Conservation (phyloP, 495 filamentous ascomycete genomes). For the Haplographium delicatum region DNA sequence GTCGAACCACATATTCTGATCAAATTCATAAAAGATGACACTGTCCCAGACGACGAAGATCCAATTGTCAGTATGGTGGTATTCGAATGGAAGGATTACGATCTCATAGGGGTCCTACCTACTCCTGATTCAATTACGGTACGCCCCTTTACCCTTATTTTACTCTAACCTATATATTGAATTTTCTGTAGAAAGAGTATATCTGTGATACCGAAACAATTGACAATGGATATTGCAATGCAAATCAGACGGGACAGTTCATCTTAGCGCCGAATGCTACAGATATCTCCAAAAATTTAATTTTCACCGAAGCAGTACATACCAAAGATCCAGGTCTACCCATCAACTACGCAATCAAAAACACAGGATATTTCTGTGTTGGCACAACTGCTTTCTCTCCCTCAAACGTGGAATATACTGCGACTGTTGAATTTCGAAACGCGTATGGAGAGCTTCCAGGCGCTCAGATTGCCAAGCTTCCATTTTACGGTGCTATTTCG, state of each 20-base stretch:
- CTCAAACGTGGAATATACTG: slow-evolving; percentile 59
- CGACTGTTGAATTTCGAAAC: slow-evolving; percentile 86
- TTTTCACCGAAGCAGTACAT: slow-evolving; percentile 75
- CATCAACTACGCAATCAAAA: slow-evolving; percentile 74
- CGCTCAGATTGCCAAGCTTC: slow-evolving; percentile 92
- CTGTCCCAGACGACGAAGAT: slow-evolving; percentile 53
- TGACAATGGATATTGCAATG: slow-evolving; percentile 61
- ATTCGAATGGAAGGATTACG: slow-evolving; percentile 88
- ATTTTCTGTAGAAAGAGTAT: slow-evolving; percentile 49
- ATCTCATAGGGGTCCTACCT: slow-evolving; percentile 59
- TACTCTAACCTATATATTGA: slow-evolving; percentile 8
- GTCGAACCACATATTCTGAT: slow-evolving; percentile 84
- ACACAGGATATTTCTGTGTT: slow-evolving; percentile 96
- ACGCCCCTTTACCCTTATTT: background rate
- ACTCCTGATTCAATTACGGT: slow-evolving; percentile 31
- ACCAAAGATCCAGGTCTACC: slow-evolving; percentile 62
- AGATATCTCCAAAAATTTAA: slow-evolving; percentile 58
- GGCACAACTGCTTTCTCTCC: slow-evolving; percentile 62
- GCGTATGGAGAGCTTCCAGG: slow-evolving; percentile 94
- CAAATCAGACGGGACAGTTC: slow-evolving; percentile 75
- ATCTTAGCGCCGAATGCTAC: slow-evolving; percentile 71
- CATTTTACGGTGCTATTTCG: slow-evolving; percentile 93
- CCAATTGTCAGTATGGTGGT: slow-evolving; percentile 80
- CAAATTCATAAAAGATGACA: slow-evolving; percentile 65
- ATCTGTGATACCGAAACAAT: slow-evolving; percentile 72